phyloP scores from a whole-genome alignment of 805 yeast genomes.

The Suhomyces pyralidae region DNA sequence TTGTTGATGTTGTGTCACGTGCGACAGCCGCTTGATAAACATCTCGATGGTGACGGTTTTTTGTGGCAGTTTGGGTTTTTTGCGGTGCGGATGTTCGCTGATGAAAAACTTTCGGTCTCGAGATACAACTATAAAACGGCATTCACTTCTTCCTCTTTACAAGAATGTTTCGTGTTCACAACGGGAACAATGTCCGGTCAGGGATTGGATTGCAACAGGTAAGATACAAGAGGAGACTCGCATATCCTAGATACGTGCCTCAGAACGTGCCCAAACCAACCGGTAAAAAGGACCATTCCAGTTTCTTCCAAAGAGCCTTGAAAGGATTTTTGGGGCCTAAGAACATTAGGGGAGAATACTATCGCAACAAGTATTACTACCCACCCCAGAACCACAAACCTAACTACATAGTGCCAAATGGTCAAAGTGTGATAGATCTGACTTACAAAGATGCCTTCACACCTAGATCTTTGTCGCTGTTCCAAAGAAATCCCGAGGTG shows the following conservation, averaged over 20 bases:
- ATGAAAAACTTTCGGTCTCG: constrained; percentile 4
- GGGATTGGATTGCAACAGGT: constrained; percentile 13
- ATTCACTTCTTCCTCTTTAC: not conserved
- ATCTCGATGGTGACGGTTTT: not conserved
- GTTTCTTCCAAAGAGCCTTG: constrained; percentile 61
- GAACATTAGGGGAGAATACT: constrained; percentile 80
- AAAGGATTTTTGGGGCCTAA: constrained; percentile 78
- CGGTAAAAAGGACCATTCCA: constrained; percentile 40
- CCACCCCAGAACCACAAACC: constrained; percentile 69
- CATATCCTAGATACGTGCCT: constrained; percentile 34
- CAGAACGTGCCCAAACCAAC: constrained; percentile 28
- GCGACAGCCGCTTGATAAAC: not conserved
- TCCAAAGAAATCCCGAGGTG: constrained; percentile 29
- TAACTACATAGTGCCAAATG: constrained; percentile 65
- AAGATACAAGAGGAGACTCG: constrained; percentile 28
- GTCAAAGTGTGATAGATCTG: constrained; percentile 27
- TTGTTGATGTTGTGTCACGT: not conserved
- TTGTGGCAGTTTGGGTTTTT: not conserved
- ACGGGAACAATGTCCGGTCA: constrained; percentile 2
- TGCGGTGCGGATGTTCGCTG: not conserved
- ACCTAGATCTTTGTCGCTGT: constrained; percentile 11
- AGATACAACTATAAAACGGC: constrained; percentile 1
- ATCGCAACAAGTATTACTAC: constrained; percentile 67
- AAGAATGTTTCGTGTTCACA: constrained; percentile 3
- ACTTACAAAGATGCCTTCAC: constrained; percentile 22